These are phyloP conservation scores for Leccinum sublutescens DNA, from an alignment of 768 basidiomycete genomes.

Conservation along the genomic window DNA sequence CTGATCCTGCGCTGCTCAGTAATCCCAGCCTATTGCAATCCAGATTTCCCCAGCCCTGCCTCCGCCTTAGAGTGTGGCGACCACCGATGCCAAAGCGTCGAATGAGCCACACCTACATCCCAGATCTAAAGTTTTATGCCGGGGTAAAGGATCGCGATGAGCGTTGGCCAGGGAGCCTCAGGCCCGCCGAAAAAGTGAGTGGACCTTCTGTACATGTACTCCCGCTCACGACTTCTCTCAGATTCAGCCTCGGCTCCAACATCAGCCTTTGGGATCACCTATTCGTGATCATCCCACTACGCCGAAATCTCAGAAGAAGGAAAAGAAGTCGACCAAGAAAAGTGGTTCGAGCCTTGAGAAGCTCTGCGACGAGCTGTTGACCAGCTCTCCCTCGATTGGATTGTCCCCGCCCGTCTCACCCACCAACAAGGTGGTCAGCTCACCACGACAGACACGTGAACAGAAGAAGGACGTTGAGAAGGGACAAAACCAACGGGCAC, in stretches of 20 bases:
- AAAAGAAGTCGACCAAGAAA: too few relatives aligned
- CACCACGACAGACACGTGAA: too few relatives aligned
- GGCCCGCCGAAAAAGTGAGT: constrained; percentile 15
- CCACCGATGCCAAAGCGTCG: constrained; percentile 30
- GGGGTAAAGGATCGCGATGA: constrained; percentile 1
- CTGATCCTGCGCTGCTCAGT: neutral
- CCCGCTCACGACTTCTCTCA: neutral
- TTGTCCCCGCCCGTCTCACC: too few relatives aligned
- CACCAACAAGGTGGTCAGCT: too few relatives aligned
- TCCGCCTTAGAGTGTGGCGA: constrained; percentile 27
- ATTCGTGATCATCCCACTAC: too few relatives aligned
- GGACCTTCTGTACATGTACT: neutral
- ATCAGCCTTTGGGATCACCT: too few relatives aligned
- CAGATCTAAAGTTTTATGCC: constrained; percentile 5
- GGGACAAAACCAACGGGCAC: too few relatives aligned
- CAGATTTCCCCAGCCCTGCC: constrained; percentile 11
- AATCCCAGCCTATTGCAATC: neutral
- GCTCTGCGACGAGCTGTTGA: too few relatives aligned
- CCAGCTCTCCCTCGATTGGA: too few relatives aligned
- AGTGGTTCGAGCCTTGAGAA: too few relatives aligned
- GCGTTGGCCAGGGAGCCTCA: constrained; percentile 17
- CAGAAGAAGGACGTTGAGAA: too few relatives aligned
- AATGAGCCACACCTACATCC: constrained; percentile 5
- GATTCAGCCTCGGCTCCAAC: neutral
- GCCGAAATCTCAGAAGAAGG: too few relatives aligned